Base-by-base conservation (phyloP, 2,329 filamentous ascomycete species). In the Pseudodiploospora longispora region DNA sequence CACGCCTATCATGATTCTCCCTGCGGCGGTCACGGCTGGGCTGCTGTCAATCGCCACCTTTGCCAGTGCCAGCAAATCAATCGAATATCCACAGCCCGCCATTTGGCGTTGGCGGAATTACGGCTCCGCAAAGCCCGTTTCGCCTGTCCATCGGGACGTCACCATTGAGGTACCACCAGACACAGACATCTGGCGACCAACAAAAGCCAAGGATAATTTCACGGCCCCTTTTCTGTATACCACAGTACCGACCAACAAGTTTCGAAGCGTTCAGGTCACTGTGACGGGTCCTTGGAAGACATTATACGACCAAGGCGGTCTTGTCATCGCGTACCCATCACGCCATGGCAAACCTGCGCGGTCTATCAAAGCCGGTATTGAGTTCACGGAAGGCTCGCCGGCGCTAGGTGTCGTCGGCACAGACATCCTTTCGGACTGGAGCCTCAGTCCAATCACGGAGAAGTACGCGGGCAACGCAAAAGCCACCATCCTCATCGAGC, bases 261-360 rank as follows among this genome's bases (percentile, higher is more conserved):
- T 50, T 37, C 27, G 29, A 10, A 49, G 49, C 44, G 47, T 47
- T 33, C 47, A 44, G n/a, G 49, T 49, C 28, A 49, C 47, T 36
- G 49, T 50, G 12, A 43, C 47, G 2, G 49, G 33, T 2, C 47
- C 49, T 27, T 50, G 49, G 49, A 47, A 49, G 40, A 50, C 49
- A 30, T 47, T 50, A 39, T 50, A 50, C 49, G 49, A 50, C 41
- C 49, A 50, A 29, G 49, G 49, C 47, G 49, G 49, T n/a, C 44
- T 50, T 29, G 43, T 49, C 27, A 27, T 50, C 12, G n/a, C 49
- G 9, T 50, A 44, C 28, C 47, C 46, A 4, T 31, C 46, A 27
- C 31, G 28, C 12, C 27, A 43, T 19, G 33, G 28, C 27, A 39
- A 44, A 30, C 39, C 28, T 28, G 42, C 41, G 12, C 47, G 49